Evolutionary conservation across 371 early-diverging fungal species (phyloP), one percentile per base, ranked within the genome.

Genomic region (Mucor indicus): DNA sequence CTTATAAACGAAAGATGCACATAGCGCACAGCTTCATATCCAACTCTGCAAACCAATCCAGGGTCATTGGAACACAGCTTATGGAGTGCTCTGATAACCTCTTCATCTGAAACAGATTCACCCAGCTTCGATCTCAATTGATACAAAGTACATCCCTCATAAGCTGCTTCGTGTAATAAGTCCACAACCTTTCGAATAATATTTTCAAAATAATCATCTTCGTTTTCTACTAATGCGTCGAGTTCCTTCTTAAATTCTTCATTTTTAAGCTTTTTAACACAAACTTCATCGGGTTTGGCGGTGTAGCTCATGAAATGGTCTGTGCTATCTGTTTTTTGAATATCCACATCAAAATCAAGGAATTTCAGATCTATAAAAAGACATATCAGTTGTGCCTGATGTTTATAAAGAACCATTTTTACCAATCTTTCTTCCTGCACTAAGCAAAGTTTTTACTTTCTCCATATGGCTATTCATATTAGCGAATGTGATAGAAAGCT

Each of bases 11-110:
- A 36, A 9, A 35, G 22, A 20, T 50, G 39, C 2, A 69, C 62
- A 55, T 59, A 59, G 15, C 64, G 64, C 16, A 38, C 25, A 16
- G 60, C 23, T 8, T 39, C 32, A 32, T 57, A 64, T 1, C 69
- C 69, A 22, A 64, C 64, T 4, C 20, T 15, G 9, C 24, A 36
- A 4, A 64, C 29, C 15, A 69, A 35, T 8, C 60, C 51, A 1
- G 44, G 40, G 6, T 47, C 9, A 20, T 47, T 46, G 6, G 24
- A n/a, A 9, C 17, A 32, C 4, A 67, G 41, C 2, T 13, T 38
- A 15, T 50, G 33, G n/a, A 68, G 6, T 19, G 38, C 46, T 16
- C 19, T 9, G 20, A 29, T 20, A 11, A 68, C 60, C 2, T 48
- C 37, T 10, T 57, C 48, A 21, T 46, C 57, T 5, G 37, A 36